Percentiles rank a stretch among this genome's conserved stretches.
phyloP scores from a whole-genome alignment of 805 yeast species.

The Nadsonia fulvescens region DNA sequence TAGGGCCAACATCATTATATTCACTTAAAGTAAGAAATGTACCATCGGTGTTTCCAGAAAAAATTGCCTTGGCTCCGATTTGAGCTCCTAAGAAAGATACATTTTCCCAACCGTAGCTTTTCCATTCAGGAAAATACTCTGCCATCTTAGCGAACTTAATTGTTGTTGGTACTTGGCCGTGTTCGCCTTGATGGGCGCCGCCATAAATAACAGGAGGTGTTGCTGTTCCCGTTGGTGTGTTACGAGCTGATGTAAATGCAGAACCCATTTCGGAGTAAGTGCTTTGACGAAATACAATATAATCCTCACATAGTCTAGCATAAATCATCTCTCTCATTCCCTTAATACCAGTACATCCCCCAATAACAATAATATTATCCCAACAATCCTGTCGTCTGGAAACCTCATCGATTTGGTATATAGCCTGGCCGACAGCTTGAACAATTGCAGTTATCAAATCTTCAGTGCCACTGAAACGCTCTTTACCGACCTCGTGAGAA shows the following conservation, averaged over 20 bases:
- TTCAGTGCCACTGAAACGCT: constrained; percentile 68
- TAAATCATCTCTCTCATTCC: constrained; percentile 64
- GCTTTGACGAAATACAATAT: constrained; percentile 24
- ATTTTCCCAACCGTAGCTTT: constrained; percentile 57
- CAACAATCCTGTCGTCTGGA: constrained; percentile 65
- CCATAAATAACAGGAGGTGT: constrained; percentile 27
- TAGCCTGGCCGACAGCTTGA: constrained; percentile 31
- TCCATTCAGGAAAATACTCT: constrained; percentile 93
- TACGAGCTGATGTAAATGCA: constrained; percentile 16
- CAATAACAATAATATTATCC: constrained; percentile 65
- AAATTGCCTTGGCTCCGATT: constrained; percentile 72
- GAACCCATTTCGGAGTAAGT: constrained; percentile 22
- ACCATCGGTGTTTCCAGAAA: constrained; percentile 45
- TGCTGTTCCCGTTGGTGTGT: constrained; percentile 17
- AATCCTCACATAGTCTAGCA: constrained; percentile 37
- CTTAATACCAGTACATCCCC: constrained; percentile 54
- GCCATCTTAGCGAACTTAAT: constrained; percentile 56
- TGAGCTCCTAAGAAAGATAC: constrained; percentile 72
- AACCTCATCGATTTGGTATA: constrained; percentile 45
- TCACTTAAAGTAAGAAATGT: constrained; percentile 46
- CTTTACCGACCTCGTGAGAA: constrained; percentile 60
- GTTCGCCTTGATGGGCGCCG: constrained; percentile 12
- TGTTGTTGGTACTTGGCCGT: constrained; percentile 64
- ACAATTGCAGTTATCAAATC: constrained; percentile 39
- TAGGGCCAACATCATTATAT: constrained; percentile 68